Evolutionary conservation across 2,329 filamentous ascomycete genomes (phyloP), one percentile per base, ranked within the genome.

Genomic region (Colletotrichum noveboracense): DNA sequence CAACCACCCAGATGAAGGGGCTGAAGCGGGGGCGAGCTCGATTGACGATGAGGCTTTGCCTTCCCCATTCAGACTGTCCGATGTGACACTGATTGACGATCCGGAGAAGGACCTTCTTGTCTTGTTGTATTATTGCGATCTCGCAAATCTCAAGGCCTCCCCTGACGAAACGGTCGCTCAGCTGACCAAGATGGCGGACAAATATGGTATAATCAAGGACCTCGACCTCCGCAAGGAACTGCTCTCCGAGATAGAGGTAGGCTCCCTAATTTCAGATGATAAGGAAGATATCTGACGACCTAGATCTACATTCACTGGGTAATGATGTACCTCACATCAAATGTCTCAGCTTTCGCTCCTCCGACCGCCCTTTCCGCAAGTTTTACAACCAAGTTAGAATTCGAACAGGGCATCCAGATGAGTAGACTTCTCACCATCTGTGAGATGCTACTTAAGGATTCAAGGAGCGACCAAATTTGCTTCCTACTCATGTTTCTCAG

Each of bases 21-120:
- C 26, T 24, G 60, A 26, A 18, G 14, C 24, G 7, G 71, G 21
- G 3, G 16, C 67, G 10, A 70, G 56, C 13, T 71, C 67, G 2
- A 56, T 3, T 13, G 52, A 1, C 3, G 52, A 56, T 0, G 58
- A 14, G 12, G 9, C 18, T 18, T 21, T 75, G 18, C 64, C 72
- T 18, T 3, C 2, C 9, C 61, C 77, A 0, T 77, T 79, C 24
- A 60, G 77, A 5, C 28, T 14, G 32, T 71, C 75, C 7, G 75
- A 78, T 14, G 9, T 66, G 2, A 65, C 66, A 7, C 48, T 77
- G 21, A 71, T 79, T 4, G 75, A 76, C 7, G 73, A 69, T 1
- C 12, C 55, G 24, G 78, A 79, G 60, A 79, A 70, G 30, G 77
- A 78, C 28, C 70, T 79, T 1, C 61, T 77, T 8, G 75, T 79